These are phyloP conservation scores for Athelia psychrophila DNA, from an alignment of 1,284 basidiomycete genomes.

Conservation along the genomic window DNA sequence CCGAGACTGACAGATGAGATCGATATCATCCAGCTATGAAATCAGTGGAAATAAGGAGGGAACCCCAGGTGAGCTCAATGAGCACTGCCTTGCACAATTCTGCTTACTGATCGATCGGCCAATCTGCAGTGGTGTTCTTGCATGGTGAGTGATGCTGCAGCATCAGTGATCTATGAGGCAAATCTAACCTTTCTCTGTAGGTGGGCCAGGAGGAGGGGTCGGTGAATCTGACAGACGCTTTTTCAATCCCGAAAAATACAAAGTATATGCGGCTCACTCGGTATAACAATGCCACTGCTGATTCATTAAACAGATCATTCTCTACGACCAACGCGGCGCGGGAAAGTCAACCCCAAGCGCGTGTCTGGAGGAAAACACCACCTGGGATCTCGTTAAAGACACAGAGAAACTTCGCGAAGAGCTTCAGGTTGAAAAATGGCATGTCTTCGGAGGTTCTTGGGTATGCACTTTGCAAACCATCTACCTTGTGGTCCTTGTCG, in stretches of 20 bases:
- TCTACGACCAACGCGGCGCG: slow-evolving; percentile 84
- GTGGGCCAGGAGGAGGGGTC: slow-evolving; percentile 75
- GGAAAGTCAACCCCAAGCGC: slow-evolving; percentile 86
- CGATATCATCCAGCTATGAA: slow-evolving; percentile 61
- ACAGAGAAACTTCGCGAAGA: slow-evolving; percentile 80
- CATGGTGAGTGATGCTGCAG: slow-evolving; percentile 48
- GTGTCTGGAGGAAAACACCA: slow-evolving; percentile 85
- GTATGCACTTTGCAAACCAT: slow-evolving; percentile 32
- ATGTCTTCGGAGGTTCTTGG: slow-evolving; percentile 93
- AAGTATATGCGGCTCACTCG: slow-evolving; percentile 42
- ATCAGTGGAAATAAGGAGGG: slow-evolving; percentile 76
- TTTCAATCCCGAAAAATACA: slow-evolving; percentile 85
- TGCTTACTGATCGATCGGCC: too few species aligned
- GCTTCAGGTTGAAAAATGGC: slow-evolving; percentile 80
- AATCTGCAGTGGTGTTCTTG: slow-evolving; percentile 69
- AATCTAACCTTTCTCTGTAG: slow-evolving; percentile 25
- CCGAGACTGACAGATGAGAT: neutral
- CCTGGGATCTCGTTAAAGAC: slow-evolving; percentile 92
- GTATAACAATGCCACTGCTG: slow-evolving; percentile 4
- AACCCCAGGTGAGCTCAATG: slow-evolving; percentile 56
- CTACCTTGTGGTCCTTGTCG: neutral
- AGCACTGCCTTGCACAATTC: neutral
- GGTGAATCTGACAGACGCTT: slow-evolving; percentile 68
- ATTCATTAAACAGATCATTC: slow-evolving; percentile 50
- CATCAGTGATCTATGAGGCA: neutral